phyloP scores from a whole-genome alignment of 805 yeast species.

The Candida sakaeoensis region DNA sequence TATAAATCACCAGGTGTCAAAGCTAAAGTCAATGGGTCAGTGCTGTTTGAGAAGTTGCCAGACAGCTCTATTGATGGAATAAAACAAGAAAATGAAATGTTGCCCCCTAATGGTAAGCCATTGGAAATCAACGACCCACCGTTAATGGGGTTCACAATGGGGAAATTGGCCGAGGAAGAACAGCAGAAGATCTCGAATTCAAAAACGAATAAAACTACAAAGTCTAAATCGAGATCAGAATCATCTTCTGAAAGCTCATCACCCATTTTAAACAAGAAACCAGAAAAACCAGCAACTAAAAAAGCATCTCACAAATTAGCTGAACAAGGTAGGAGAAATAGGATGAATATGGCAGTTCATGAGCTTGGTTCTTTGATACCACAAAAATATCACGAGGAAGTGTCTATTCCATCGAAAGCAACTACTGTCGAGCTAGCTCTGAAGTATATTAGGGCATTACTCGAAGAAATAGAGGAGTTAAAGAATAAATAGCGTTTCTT shows the following conservation, averaged over 20 bases:
- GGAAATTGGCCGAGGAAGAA: conserved; percentile 35
- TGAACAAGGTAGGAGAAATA: conserved; percentile 91
- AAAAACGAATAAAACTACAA: background rate
- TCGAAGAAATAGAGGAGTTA: conserved; percentile 25
- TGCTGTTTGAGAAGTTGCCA: conserved; percentile 25
- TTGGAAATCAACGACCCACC: conserved; percentile 24
- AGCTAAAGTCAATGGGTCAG: conserved; percentile 16
- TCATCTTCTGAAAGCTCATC: conserved; percentile 18
- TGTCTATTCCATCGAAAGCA: conserved; percentile 79
- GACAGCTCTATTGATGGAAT: conserved; percentile 18
- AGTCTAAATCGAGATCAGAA: conserved; percentile 11
- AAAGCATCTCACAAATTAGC: conserved; percentile 84
- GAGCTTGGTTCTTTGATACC: conserved; percentile 73
- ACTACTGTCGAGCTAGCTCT: conserved; percentile 92
- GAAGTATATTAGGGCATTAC: conserved; percentile 49
- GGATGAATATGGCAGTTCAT: conserved; percentile 83
- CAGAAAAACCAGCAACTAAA: conserved; percentile 40
- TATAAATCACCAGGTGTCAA: conserved; percentile 32
- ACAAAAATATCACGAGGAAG: conserved; percentile 50
- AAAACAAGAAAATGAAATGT: conserved; percentile 16
- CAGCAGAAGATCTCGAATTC: conserved; percentile 2
- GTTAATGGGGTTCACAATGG: conserved; percentile 48
- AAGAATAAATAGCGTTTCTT: conserved; percentile 3
- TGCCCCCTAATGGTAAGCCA: conserved; percentile 32
- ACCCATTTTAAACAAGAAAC: conserved; percentile 15